These are phyloP conservation scores for Entomortierella chlamydospora DNA, from an alignment of 192 early-diverging fungal species.

Conservation along the genomic window DNA sequence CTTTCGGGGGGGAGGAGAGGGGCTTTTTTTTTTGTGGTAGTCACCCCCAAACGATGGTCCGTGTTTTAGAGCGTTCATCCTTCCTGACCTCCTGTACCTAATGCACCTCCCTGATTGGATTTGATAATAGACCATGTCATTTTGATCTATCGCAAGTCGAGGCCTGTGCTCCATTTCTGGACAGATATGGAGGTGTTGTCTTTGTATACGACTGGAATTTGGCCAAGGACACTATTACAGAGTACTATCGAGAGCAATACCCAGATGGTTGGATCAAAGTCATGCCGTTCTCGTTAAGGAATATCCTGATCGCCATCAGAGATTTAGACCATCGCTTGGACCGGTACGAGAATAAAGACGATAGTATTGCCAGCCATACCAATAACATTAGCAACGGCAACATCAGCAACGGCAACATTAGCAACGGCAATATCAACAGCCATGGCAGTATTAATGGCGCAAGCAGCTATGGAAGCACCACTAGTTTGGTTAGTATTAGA, in stretches of 20 bases:
- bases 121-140: conserved; percentile 37
- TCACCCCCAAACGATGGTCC: not conserved
- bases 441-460: not conserved
- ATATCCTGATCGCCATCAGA: conserved; percentile 41
- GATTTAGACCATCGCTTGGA: conserved; percentile 44
- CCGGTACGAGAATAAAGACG: conserved; percentile 1
- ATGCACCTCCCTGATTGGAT: not conserved
- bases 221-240: conserved; percentile 47
- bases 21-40: too few relatives aligned
- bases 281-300: conserved; percentile 48
- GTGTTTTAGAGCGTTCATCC: not conserved
- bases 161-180: conserved; percentile 51
- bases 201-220: conserved; percentile 58
- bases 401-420: not conserved
- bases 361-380: not conserved
- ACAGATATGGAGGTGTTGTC: conserved; percentile 52
- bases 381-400: not conserved
- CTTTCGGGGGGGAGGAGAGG: too few relatives aligned
- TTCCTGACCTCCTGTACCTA: too few relatives aligned
- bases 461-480: conserved; percentile 1
- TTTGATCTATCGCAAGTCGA: conserved; percentile 55
- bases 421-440: not conserved
- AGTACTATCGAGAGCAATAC: conserved; percentile 53
- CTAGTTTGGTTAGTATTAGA: conserved; percentile 6
- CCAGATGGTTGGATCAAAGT: conserved; percentile 52